These are phyloP conservation scores for Coniophora puteana DNA, from an alignment of 1,284 basidiomycete genomes.

Conservation along the genomic window DNA sequence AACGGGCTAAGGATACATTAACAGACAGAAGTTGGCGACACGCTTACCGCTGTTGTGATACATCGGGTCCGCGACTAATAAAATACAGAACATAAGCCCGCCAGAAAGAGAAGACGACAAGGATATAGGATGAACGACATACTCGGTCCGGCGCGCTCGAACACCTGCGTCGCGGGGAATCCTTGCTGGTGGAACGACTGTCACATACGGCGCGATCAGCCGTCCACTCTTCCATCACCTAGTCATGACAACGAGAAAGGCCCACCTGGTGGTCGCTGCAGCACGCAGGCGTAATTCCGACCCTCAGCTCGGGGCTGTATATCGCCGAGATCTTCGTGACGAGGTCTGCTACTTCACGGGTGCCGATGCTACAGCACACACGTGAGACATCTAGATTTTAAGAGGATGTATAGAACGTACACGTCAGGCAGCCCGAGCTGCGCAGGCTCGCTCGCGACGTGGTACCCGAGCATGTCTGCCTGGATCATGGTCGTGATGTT, in stretches of 20 bases:
- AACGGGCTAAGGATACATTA: neutral
- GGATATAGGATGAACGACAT: conserved; percentile 16
- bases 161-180: conserved; percentile 78
- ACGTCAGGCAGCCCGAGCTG: conserved; percentile 74
- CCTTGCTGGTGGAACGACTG: conserved; percentile 81
- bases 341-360: conserved; percentile 70
- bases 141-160: conserved; percentile 80
- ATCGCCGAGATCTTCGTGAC: conserved; percentile 69
- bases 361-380: conserved; percentile 58
- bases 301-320: conserved; percentile 78
- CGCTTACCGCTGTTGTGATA: conserved; percentile 73
- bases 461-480: conserved; percentile 87
- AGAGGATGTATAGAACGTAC: conserved; percentile 32
- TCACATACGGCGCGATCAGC: neutral
- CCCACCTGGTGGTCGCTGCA: conserved; percentile 82
- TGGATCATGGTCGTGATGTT: conserved; percentile 82
- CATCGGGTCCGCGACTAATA: conserved; percentile 76
- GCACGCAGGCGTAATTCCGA: conserved; percentile 77
- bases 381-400: neutral
- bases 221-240: neutral
- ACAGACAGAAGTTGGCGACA: neutral
- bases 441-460: conserved; percentile 64
- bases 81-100: neutral
- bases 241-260: neutral
- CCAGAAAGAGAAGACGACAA: neutral